These are phyloP conservation scores for Scheffersomyces titani DNA, from an alignment of 1,139 yeast species.

Conservation along the genomic window DNA sequence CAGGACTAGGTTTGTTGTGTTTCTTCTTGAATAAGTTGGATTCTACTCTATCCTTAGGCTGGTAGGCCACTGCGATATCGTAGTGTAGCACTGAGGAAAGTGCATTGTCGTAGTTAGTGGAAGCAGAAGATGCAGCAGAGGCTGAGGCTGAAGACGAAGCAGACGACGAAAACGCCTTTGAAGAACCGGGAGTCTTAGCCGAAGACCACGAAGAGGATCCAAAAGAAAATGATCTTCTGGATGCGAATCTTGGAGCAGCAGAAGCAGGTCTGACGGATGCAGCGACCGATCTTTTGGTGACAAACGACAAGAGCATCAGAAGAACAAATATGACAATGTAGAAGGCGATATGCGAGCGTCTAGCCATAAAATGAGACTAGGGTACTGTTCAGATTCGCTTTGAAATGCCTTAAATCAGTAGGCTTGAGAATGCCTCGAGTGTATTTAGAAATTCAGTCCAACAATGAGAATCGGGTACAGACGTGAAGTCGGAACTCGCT, in stretches of 20 bases:
- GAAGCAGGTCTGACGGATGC: slow-evolving; percentile 5
- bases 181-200: slow-evolving; percentile 1
- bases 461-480: neutral
- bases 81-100: slow-evolving; percentile 37
- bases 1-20: slow-evolving; percentile 33
- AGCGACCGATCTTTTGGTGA: slow-evolving; percentile 23
- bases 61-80: slow-evolving; percentile 67
- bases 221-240: slow-evolving; percentile 17
- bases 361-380: neutral
- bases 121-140: slow-evolving; percentile 15
- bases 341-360: neutral
- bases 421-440: neutral
- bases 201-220: slow-evolving; percentile 16
- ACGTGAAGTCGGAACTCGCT: neutral
- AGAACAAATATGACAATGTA: slow-evolving; percentile 23
- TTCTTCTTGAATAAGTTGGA: slow-evolving; percentile 43
- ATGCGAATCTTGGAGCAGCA: slow-evolving; percentile 7
- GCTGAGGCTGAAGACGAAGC: slow-evolving; percentile 10
- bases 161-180: slow-evolving; percentile 4
- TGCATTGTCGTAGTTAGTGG: slow-evolving; percentile 21
- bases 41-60: slow-evolving; percentile 66
- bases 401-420: neutral
- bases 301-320: slow-evolving; percentile 31
- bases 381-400: neutral
- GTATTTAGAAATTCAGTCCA: neutral